These are phyloP conservation scores for Nymphaea thermarum DNA, from an alignment of 164 flowering plant genomes.

Conservation along the genomic window DNA sequence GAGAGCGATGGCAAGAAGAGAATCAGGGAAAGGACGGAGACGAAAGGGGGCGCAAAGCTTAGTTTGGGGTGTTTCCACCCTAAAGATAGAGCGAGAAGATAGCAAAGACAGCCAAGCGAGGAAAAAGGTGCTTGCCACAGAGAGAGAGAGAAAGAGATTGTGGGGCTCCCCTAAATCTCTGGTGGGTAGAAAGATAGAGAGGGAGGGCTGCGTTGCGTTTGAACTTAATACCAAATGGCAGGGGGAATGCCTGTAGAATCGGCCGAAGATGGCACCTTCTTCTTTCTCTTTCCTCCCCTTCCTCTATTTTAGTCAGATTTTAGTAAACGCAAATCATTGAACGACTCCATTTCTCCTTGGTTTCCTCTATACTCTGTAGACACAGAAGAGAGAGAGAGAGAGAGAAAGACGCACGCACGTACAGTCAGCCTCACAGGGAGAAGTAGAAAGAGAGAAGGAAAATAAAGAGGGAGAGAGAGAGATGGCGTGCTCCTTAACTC, in stretches of 20 bases:
- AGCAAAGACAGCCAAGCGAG: slow-evolving; percentile 1
- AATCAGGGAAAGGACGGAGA: neutral
- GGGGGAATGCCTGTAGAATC: neutral
- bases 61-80: neutral
- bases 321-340: neutral
- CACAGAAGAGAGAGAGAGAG: neutral
- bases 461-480: too few species aligned
- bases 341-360: neutral
- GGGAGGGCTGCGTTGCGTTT: neutral
- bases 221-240: neutral
- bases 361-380: neutral
- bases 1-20: neutral
- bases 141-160: too few species aligned
- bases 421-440: too few species aligned
- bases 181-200: neutral
- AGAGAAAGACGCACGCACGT: neutral
- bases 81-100: neutral
- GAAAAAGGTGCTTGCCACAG: neutral
- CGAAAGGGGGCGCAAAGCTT: neutral
- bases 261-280: neutral
- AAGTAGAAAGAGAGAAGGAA: too few species aligned
- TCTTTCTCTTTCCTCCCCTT: neutral
- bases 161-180: too few species aligned
- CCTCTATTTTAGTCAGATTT: neutral
- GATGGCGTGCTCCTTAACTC: too few species aligned